Conservation (phyloP, 2,329 filamentous ascomycete genomes). For the Hypoxylon sp. region DNA sequence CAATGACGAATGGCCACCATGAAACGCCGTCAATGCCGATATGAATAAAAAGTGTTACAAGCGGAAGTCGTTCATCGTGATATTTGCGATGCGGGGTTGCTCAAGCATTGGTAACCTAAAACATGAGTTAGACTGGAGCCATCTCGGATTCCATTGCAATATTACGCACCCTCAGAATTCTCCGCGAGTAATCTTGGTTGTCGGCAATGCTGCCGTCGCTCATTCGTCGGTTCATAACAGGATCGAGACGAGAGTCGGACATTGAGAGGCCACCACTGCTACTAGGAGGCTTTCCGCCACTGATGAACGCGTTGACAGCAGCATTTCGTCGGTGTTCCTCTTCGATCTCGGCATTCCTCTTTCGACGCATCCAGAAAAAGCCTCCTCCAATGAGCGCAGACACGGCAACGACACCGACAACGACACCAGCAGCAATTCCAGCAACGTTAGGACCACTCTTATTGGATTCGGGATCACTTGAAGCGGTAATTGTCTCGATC, state of each 20-base stretch:
- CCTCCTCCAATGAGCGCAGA: conserved; percentile 76
- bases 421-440: conserved; percentile 88
- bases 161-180: conserved; percentile 87
- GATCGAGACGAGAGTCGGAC: conserved; percentile 88
- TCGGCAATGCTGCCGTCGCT: conserved; percentile 98
- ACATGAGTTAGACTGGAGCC: conserved; percentile 30
- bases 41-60: conserved; percentile 53
- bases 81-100: conserved; percentile 47
- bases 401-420: conserved; percentile 83
- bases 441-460: conserved; percentile 75
- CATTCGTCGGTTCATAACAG: conserved; percentile 85
- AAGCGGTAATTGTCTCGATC: conserved; percentile 35
- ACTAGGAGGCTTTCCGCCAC: conserved; percentile 72
- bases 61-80: conserved; percentile 55
- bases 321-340: conserved; percentile 88
- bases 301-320: conserved; percentile 83
- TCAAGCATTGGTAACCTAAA: conserved; percentile 57
- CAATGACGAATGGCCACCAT: conserved; percentile 55
- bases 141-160: neutral
- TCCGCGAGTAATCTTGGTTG: conserved; percentile 95
- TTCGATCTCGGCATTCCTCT: conserved; percentile 82
- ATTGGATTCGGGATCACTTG: conserved; percentile 51
- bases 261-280: conserved; percentile 78
- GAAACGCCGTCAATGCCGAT: conserved; percentile 57
- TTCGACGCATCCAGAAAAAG: conserved; percentile 82